A percentile compares a stretch with the other conserved stretches of the same genome.
Conservation (phyloP, 306 rosid species). For the Castanospermum australe region DNA sequence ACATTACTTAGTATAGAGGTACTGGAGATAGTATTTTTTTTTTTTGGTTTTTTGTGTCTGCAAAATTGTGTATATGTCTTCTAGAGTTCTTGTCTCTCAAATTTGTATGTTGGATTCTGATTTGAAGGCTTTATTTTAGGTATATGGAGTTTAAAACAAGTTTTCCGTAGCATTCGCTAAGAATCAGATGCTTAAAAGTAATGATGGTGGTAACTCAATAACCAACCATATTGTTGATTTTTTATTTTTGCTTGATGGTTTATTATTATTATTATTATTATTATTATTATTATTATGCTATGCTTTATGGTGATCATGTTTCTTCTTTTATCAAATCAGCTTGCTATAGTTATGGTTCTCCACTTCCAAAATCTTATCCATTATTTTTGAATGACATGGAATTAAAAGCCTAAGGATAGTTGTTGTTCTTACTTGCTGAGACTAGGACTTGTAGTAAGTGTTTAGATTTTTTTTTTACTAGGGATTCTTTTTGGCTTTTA, state of each 20-base stretch:
- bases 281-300: neutral
- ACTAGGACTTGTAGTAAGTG: neutral
- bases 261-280: neutral
- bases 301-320: constrained; percentile 14
- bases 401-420: neutral
- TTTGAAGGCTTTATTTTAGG: constrained; percentile 15
- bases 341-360: constrained; percentile 14
- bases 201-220: constrained; percentile 7
- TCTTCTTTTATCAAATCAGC: neutral
- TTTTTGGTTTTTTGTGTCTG: neutral
- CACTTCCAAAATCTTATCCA: neutral
- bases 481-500: neutral
- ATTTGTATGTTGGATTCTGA: constrained; percentile 20
- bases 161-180: constrained; percentile 15
- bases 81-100: constrained; percentile 1
- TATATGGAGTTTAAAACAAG: neutral
- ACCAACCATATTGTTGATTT: neutral
- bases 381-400: neutral
- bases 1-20: constrained; percentile 88
- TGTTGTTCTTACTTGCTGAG: neutral
- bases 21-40: constrained; percentile 8
- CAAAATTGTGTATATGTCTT: neutral
- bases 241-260: neutral
- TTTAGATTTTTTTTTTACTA: neutral
- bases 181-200: constrained; percentile 3